These are phyloP conservation scores for Kingdonia uniflora DNA, from an alignment of 164 flowering plant genomes.

Conservation along the genomic window DNA sequence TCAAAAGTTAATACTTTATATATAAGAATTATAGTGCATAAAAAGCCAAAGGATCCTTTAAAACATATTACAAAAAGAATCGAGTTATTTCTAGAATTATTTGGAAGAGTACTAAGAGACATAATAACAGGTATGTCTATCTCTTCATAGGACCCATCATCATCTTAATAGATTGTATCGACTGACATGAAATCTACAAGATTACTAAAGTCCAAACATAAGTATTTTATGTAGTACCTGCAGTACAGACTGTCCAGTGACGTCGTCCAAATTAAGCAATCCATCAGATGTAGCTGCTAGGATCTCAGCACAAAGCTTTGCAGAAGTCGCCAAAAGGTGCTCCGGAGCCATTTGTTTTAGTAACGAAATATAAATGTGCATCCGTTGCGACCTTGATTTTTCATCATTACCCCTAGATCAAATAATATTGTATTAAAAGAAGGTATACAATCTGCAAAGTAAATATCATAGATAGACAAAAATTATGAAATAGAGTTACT, in stretches of 20 bases:
- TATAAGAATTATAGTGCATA: too few relatives aligned
- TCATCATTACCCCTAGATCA: constrained; percentile 70
- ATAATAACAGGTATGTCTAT: too few relatives aligned
- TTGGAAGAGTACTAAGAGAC: too few relatives aligned
- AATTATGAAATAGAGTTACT: too few relatives aligned
- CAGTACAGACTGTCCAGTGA: constrained; percentile 67
- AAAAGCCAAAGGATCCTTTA: too few relatives aligned
- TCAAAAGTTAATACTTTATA: too few relatives aligned
- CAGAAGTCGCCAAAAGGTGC: constrained; percentile 91
- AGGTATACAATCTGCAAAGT: not conserved
- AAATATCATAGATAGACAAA: not conserved
- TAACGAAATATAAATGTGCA: constrained; percentile 74
- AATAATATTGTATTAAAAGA: not conserved
- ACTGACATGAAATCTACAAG: too few relatives aligned
- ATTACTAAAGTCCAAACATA: too few relatives aligned
- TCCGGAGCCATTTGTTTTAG: constrained; percentile 99
- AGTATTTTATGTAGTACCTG: constrained; percentile 38
- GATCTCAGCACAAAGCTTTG: constrained; percentile 88
- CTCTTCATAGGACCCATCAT: too few relatives aligned
- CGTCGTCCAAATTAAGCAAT: constrained; percentile 60
- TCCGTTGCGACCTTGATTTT: constrained; percentile 63
- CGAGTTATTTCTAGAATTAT: too few relatives aligned
- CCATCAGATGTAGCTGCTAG: constrained; percentile 95
- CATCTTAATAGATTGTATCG: not conserved
- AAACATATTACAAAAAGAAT: too few relatives aligned